These are phyloP conservation scores for Podospora comata DNA, from an alignment of 495 filamentous ascomycete species.

Conservation along the genomic window DNA sequence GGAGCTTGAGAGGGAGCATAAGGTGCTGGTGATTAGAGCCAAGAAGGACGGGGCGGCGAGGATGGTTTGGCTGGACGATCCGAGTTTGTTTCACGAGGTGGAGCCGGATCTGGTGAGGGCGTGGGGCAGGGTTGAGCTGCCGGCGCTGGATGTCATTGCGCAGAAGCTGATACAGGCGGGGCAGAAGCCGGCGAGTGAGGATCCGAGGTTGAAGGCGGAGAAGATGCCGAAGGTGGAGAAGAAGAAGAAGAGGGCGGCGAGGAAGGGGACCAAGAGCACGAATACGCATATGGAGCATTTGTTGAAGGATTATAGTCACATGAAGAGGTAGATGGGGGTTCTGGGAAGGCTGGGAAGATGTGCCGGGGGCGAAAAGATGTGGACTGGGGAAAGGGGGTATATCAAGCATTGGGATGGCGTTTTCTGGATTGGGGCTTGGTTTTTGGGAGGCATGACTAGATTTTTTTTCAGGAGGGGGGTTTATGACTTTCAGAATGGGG, in stretches of 20 bases:
- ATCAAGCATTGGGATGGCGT: not conserved
- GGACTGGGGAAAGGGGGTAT: not conserved
- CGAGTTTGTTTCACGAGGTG: conserved; percentile 67
- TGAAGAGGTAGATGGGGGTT: conserved; percentile 32
- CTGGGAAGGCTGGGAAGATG: not conserved
- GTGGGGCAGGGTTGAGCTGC: conserved; percentile 80
- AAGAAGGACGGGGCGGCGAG: conserved; percentile 87
- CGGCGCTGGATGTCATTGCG: conserved; percentile 69
- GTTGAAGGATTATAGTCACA: conserved; percentile 75
- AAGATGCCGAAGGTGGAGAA: conserved; percentile 61
- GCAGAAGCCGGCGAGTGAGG: conserved; percentile 75
- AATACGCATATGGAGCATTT: conserved; percentile 91
- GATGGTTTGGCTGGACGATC: conserved; percentile 86
- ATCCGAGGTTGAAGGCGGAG: conserved; percentile 58
- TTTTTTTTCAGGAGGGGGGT: too few species aligned
- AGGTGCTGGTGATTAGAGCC: conserved; percentile 78
- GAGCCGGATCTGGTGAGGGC: conserved; percentile 78
- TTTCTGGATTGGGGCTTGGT: not conserved
- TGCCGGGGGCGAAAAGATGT: not conserved
- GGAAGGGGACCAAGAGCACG: conserved; percentile 77
- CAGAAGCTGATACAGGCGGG: conserved; percentile 68
- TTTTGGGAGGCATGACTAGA: too few species aligned
- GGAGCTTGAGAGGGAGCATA: conserved; percentile 70
- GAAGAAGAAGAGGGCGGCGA: conserved; percentile 63
- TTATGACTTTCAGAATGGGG: too few species aligned